Evolutionary conservation across 495 filamentous ascomycete genomes (phyloP).

Genomic region (Neurospora cerealis): DNA sequence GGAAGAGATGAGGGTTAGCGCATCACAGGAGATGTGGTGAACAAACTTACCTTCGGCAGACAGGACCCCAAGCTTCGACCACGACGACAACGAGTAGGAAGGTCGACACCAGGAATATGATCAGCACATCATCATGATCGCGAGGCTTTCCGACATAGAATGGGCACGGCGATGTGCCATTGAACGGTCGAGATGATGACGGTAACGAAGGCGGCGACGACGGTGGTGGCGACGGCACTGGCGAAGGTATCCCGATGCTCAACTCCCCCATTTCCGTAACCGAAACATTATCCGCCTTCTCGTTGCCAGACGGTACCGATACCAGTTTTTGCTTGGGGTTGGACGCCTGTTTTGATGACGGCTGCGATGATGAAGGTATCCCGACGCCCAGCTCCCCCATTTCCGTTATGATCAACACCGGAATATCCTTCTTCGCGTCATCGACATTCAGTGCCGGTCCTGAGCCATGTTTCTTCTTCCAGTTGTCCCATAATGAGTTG

Average conservation of each 20-base stretch:
- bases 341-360: background rate
- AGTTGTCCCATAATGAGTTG: background rate
- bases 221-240: background rate
- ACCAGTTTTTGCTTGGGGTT: background rate
- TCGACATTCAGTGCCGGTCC: background rate
- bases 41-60: conserved; percentile 24
- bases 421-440: background rate
- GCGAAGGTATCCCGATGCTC: background rate
- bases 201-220: background rate
- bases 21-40: background rate
- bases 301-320: conserved; percentile 7
- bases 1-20: background rate
- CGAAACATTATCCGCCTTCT: background rate
- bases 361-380: background rate
- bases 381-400: conserved; percentile 6
- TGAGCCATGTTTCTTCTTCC: background rate
- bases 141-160: conserved; percentile 7
- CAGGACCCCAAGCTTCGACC: conserved; percentile 25
- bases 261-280: conserved; percentile 10
- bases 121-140: conserved; percentile 32
- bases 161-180: background rate
- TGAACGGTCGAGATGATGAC: background rate
- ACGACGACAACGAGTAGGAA: conserved; percentile 25
- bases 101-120: conserved; percentile 21
- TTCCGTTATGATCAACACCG: conserved; percentile 2